phyloP scores from a whole-genome alignment of 106 monocot species.

The Platanthera zijinensis region DNA sequence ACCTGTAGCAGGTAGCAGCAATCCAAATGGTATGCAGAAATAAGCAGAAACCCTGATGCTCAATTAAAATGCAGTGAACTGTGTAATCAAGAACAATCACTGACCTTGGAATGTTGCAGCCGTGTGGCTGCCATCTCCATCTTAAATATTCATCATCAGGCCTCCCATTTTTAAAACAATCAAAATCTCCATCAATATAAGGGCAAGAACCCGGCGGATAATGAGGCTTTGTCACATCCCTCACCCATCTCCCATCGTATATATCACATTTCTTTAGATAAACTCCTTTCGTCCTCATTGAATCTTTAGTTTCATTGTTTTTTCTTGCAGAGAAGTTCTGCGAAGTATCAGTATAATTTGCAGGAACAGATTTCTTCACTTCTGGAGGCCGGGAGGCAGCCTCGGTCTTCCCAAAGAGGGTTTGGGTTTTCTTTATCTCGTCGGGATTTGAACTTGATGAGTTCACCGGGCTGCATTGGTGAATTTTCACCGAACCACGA shows the following conservation, averaged over 20 bases:
- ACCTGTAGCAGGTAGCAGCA: background rate
- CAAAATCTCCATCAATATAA: constrained; percentile 33
- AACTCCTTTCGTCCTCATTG: background rate
- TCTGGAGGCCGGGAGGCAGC: background rate
- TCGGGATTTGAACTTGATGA: background rate
- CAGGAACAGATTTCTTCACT: background rate
- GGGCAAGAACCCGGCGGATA: constrained; percentile 36
- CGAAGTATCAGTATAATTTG: background rate
- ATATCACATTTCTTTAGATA: constrained; percentile 46
- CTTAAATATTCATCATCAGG: constrained; percentile 62
- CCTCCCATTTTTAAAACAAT: constrained; percentile 77
- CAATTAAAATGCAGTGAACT: background rate
- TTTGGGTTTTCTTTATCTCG: constrained; percentile 2
- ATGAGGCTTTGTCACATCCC: constrained; percentile 44
- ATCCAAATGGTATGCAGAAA: background rate
- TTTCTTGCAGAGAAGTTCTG: constrained; percentile 1
- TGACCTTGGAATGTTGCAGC: constrained; percentile 69
- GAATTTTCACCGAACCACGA: background rate
- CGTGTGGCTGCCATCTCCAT: constrained; percentile 84
- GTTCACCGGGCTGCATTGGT: background rate
- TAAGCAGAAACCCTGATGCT: background rate
- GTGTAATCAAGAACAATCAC: background rate
- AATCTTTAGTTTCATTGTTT: background rate
- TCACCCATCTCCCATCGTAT: constrained; percentile 72
- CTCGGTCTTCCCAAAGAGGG: background rate